Base-by-base conservation (phyloP, 2,329 filamentous ascomycete genomes). In the Xylariaceae sp. region DNA sequence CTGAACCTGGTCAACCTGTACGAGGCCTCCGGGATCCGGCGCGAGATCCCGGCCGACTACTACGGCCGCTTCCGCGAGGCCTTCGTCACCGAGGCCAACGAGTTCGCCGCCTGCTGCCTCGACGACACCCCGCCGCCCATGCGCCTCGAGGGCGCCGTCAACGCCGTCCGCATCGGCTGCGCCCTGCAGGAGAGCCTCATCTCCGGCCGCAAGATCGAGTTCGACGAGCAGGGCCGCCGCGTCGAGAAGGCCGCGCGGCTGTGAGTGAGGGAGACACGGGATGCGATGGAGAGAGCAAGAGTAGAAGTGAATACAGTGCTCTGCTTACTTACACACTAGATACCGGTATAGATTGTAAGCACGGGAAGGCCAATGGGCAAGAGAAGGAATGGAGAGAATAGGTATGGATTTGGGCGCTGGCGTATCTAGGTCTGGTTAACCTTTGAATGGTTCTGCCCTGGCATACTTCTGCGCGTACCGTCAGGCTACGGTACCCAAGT, bases 31-130 rank as follows among this genome's bases (percentile, higher is more conserved):
- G 75, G 75, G 3, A 65, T 82, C 16, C 60, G 68, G 10, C 63
- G 72, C 22, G 72, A 80, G 53, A 69, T 80, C n/a, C 73, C 75
- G 1, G 59, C 64, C 25, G 65, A 74, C 42, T 82, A 79, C 52
- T 80, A 75, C 50, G 77, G 71, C 26, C 60, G 77, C 0, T 82
- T 82, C 47, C 65, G 73, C 42, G 57, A 72, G 17, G 77, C 77
- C 0, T 82, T 81, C 49, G 68, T 77, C n/a, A 68, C 59, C 10
- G 76, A 83, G 56, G 69, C 71, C 5, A 72, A 76, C 36, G 75
- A 80, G 55, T 82, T 81, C 42, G 75, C 74, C 0, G 70, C 67
- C 10, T 64, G 61, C 12, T 72, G 74, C 37, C 54, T 82, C 33
- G 72, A 81, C 40, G 57, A 58, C 25, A 12, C 37, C 32, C 10